Percentiles rank a stretch among this genome's conserved stretches.
These are phyloP conservation scores for Hericium rajendrae DNA, from an alignment of 768 basidiomycete genomes.

Conservation along the genomic window DNA sequence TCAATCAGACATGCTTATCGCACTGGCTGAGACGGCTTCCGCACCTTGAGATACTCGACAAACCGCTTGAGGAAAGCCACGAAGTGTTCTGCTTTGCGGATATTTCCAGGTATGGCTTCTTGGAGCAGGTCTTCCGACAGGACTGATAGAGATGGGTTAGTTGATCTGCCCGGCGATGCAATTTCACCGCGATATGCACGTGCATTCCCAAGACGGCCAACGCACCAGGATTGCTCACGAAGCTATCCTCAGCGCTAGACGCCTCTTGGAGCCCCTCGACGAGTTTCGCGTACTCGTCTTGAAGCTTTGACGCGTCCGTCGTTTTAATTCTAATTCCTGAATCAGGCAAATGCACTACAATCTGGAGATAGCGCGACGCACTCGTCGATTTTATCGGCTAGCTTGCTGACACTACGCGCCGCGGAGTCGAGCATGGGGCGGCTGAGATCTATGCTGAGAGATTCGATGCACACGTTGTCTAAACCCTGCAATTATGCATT, in stretches of 20 bases:
- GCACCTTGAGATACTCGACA: conserved; percentile 95
- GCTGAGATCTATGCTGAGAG: conserved; percentile 92
- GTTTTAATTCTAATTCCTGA: conserved; percentile 65
- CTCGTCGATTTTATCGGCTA: conserved; percentile 94
- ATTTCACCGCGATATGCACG: no score
- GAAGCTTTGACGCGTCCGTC: conserved; percentile 87
- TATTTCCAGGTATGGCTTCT: conserved; percentile 96
- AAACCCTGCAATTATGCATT: conserved; percentile 2
- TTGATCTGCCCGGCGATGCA: no score
- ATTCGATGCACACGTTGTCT: conserved; percentile 99
- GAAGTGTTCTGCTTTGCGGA: conserved; percentile 97
- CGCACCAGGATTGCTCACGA: conserved; percentile 84
- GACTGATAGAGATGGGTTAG: conserved; percentile 31
- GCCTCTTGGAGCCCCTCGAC: conserved; percentile 90
- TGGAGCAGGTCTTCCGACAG: conserved; percentile 90
- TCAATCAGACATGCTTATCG: background rate
- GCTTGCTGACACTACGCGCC: conserved; percentile 71
- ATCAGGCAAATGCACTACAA: background rate
- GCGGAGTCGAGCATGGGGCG: conserved; percentile 97
- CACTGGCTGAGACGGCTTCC: background rate
- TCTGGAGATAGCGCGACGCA: conserved; percentile 27
- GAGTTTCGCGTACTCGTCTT: conserved; percentile 92
- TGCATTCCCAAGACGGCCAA: background rate
- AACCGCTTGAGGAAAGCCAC: conserved; percentile 97
- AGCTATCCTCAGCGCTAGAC: conserved; percentile 62